Evolutionary conservation across 257 asterid species (phyloP), one percentile per base, ranked within the genome.

Genomic region (Capsicum rhomboideum): DNA sequence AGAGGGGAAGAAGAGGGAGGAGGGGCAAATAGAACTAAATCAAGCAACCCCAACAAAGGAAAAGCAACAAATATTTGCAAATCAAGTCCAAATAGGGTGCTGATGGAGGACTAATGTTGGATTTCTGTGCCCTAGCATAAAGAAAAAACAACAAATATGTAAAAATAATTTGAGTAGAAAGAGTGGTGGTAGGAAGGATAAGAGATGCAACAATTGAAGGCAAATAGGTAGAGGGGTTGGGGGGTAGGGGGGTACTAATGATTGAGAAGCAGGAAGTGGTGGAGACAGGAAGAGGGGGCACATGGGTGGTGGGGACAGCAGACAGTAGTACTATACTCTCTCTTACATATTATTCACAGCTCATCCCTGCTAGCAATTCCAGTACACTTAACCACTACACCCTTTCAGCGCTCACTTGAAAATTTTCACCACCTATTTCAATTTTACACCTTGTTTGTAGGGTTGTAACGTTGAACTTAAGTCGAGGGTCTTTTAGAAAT

Each of bases 191-290:
- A 0, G 80, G 54, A 49, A 53, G 56, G 13, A 34, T 20, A 21
- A 37, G 81, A 50, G 72, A 4, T 17, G 82, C 17, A 46, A 61
- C 49, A 72, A 72, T 46, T 29, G 84, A 66, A 37, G 79, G 50
- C 37, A n/a, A 13, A 21, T 0, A 26, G 79, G 78, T 37, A 21
- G 77, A 37, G 18, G 53, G 37, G 87, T 4, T 0, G 5, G 49
- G 14, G 10, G 50, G 55, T 61, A 29, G 82, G 17, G 17, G 34
- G 58, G 71, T 29, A 34, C 92, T 87, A 93, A 95, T 95, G 91
- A 95, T 94, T 94, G 98, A 94, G 94, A 81, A 93, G 95, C 97
- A 93, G 93, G 87, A 90, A 92, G 89, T 94, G 98, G 97, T 94
- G 98, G 99, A 92, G 98, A 93, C 97, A 93, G 98, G 91, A 90